A percentile compares a stretch with the other conserved stretches of the same genome.
Evolutionary conservation across 1,284 basidiomycete genomes (phyloP).

Genomic region (Microbotryum violaceum): DNA sequence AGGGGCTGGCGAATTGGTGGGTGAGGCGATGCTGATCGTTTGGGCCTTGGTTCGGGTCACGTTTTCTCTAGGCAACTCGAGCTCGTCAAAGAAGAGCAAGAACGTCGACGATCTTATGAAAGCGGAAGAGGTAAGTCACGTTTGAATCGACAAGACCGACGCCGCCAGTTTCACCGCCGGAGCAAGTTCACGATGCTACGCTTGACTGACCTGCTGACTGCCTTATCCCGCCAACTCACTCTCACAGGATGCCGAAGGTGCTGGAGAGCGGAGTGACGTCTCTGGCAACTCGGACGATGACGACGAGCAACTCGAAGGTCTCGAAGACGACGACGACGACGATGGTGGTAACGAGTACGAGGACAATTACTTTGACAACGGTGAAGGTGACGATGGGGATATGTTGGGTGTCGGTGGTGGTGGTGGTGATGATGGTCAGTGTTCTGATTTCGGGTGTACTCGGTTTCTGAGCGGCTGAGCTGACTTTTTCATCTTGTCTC

Average conservation of each 20-base stretch:
- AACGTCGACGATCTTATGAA: no score
- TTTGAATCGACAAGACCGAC: no score
- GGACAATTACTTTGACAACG: conserved; percentile 27
- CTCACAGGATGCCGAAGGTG: background rate
- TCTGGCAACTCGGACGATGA: conserved; percentile 4
- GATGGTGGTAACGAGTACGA: conserved; percentile 18
- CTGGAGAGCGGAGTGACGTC: background rate
- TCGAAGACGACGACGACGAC: conserved; percentile 1
- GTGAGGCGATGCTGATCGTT: no score
- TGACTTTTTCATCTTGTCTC: background rate
- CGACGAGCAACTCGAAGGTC: conserved; percentile 15
- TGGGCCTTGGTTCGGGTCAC: no score
- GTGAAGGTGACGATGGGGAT: conserved; percentile 23
- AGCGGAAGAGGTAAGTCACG: background rate
- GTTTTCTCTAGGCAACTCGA: no score
- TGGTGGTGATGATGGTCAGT: conserved; percentile 23
- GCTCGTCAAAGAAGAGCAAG: no score
- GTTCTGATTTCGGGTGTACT: no score
- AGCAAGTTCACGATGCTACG: background rate
- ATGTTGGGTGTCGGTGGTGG: conserved; percentile 20
- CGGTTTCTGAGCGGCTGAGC: no score
- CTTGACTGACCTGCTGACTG: no score
- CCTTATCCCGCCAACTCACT: background rate
- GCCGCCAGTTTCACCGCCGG: no score
- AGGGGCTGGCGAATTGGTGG: no score